Evolutionary conservation across 805 yeast genomes (phyloP).

Genomic region (Ogataea populi-albae): DNA sequence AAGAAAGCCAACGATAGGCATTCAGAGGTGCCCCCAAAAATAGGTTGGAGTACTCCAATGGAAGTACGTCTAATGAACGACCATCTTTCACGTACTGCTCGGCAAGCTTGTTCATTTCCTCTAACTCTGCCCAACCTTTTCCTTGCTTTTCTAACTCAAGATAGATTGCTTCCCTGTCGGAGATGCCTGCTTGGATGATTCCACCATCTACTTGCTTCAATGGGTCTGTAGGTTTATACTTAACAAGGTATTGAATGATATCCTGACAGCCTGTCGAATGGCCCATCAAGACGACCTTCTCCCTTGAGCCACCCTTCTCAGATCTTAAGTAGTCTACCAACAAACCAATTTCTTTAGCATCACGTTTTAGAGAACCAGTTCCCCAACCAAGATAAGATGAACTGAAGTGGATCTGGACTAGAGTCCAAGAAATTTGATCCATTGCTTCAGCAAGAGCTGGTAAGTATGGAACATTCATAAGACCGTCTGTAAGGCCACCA

Average conservation of each 20-base stretch:
- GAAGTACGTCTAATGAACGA: slow-evolving; percentile 47
- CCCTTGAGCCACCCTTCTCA: slow-evolving; percentile 40
- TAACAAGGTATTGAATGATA: slow-evolving; percentile 51
- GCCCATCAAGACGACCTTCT: slow-evolving; percentile 64
- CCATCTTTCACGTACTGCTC: slow-evolving; percentile 41
- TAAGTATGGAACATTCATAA: slow-evolving; percentile 64
- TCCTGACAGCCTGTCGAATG: slow-evolving; percentile 90
- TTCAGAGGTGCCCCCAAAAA: slow-evolving; percentile 57
- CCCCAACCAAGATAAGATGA: slow-evolving; percentile 78
- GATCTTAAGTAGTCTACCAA: slow-evolving; percentile 56
- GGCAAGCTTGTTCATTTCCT: slow-evolving; percentile 30
- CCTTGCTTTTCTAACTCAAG: slow-evolving; percentile 4
- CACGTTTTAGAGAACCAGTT: slow-evolving; percentile 56
- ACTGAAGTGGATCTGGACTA: slow-evolving; percentile 54
- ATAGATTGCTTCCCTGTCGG: slow-evolving; percentile 52
- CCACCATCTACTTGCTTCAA: slow-evolving; percentile 47
- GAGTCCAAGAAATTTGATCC: slow-evolving; percentile 48
- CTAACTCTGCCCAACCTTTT: slow-evolving; percentile 17
- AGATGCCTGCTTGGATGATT: slow-evolving; percentile 72
- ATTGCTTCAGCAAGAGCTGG: slow-evolving; percentile 43
- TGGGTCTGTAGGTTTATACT: slow-evolving; percentile 6
- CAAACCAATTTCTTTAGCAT: slow-evolving; percentile 52
- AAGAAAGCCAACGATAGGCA: slow-evolving; percentile 71
- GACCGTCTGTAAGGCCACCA: slow-evolving; percentile 69
- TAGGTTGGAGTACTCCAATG: slow-evolving; percentile 43